Percentiles rank a stretch among this genome's conserved stretches.
These are phyloP conservation scores for Didymella glomerata DNA, from an alignment of 2,329 filamentous ascomycete genomes.

Conservation along the genomic window DNA sequence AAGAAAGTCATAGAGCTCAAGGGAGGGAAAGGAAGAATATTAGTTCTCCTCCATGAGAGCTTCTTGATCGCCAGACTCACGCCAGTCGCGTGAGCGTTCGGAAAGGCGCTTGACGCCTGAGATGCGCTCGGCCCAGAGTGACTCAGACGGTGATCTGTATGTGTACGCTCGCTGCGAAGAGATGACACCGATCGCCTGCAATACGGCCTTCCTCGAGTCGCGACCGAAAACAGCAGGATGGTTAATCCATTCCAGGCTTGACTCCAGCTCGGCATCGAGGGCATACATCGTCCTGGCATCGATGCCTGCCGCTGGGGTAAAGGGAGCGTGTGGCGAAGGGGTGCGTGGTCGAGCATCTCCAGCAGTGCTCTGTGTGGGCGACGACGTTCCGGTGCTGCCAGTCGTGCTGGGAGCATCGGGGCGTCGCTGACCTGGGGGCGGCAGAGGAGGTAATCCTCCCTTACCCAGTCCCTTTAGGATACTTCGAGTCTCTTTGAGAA, in stretches of 20 bases:
- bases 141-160: conserved; percentile 88
- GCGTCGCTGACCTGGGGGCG: conserved; percentile 62
- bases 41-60: conserved; percentile 65
- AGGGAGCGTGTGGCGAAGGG: conserved; percentile 56
- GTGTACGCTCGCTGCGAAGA: conserved; percentile 93
- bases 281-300: conserved; percentile 83
- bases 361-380: conserved; percentile 52
- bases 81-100: conserved; percentile 88
- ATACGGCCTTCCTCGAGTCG: conserved; percentile 91
- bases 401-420: conserved; percentile 53
- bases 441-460: conserved; percentile 89
- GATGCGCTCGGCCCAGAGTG: conserved; percentile 86
- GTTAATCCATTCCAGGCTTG: conserved; percentile 94
- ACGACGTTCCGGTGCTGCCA: conserved; percentile 50
- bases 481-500: conserved; percentile 90
- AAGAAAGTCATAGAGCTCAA: conserved; percentile 25
- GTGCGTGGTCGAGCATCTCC: conserved; percentile 46
- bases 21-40: conserved; percentile 20
- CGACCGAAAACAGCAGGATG: conserved; percentile 94
- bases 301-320: conserved; percentile 74
- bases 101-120: conserved; percentile 81
- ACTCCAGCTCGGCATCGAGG: conserved; percentile 88
- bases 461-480: conserved; percentile 97
- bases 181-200: conserved; percentile 96
- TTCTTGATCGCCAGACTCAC: conserved; percentile 79